Percentiles rank a stretch among this genome's conserved stretches.
Conservation (phyloP, 495 filamentous ascomycete species). For the Aspergillus nidulans region DNA sequence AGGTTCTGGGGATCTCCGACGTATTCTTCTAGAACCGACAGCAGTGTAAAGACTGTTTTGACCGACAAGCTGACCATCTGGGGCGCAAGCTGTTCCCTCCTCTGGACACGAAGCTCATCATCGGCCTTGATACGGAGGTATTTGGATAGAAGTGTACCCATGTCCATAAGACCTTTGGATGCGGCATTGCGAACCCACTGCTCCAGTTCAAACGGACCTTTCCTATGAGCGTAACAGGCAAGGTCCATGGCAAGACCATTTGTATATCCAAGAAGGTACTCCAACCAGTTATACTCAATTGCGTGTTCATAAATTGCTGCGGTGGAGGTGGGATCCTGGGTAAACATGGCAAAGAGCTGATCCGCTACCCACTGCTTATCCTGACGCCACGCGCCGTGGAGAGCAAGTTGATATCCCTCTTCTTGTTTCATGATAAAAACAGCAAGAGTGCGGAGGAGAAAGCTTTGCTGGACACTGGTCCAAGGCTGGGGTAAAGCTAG, state of each 20-base stretch:
- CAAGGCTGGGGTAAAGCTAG: constrained; percentile 64
- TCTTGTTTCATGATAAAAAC: constrained; percentile 60
- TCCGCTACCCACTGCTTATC: constrained; percentile 77
- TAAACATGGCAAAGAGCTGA: constrained; percentile 75
- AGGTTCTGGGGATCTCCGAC: constrained; percentile 53
- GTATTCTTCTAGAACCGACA: constrained; percentile 71
- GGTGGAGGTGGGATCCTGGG: constrained; percentile 67
- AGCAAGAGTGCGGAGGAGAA: constrained; percentile 56
- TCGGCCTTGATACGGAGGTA: constrained; percentile 81
- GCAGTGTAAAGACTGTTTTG: constrained; percentile 76
- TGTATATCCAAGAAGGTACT: constrained; percentile 66
- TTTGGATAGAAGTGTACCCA: constrained; percentile 60
- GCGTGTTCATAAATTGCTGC: constrained; percentile 79
- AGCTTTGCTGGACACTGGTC: constrained; percentile 56
- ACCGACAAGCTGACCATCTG: constrained; percentile 71
- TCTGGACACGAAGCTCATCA: constrained; percentile 68
- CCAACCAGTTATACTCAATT: constrained; percentile 72
- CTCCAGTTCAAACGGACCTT: constrained; percentile 70
- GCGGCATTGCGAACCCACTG: constrained; percentile 71
- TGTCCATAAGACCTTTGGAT: constrained; percentile 52
- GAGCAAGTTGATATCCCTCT: constrained; percentile 72
- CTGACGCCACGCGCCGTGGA: constrained; percentile 84
- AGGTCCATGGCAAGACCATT: constrained; percentile 86
- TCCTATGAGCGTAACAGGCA: constrained; percentile 80
- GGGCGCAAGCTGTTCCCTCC: constrained; percentile 54